A percentile compares a stretch with the other conserved stretches of the same genome.
These are phyloP conservation scores for Diaporthe ampelina DNA, from an alignment of 2,329 filamentous ascomycete genomes.

Conservation along the genomic window DNA sequence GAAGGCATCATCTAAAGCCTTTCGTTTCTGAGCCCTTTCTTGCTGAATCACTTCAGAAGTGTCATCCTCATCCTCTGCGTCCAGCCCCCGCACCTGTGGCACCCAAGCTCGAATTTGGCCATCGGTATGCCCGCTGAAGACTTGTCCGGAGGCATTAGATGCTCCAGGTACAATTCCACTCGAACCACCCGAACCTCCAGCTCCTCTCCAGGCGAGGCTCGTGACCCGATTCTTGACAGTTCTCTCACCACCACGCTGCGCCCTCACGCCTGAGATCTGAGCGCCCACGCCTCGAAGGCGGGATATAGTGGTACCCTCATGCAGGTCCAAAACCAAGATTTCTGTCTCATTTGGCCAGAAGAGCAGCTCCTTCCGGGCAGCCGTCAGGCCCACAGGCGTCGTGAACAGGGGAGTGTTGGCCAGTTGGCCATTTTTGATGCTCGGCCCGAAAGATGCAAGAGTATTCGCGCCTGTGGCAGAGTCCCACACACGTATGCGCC, in stretches of 20 bases:
- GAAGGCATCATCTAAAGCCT: conserved; percentile 85
- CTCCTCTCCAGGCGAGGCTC: conserved; percentile 78
- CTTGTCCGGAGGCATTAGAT: conserved; percentile 62
- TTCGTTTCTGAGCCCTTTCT: conserved; percentile 77
- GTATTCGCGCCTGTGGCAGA: conserved; percentile 86
- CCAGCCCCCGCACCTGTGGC: conserved; percentile 61
- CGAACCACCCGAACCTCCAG: conserved; percentile 67
- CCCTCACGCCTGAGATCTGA: conserved; percentile 59
- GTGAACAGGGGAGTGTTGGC: conserved; percentile 73
- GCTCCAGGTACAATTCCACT: conserved; percentile 73
- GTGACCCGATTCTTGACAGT: conserved; percentile 78
- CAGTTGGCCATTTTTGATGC: conserved; percentile 80
- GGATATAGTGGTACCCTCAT: conserved; percentile 80
- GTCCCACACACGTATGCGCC: conserved; percentile 90
- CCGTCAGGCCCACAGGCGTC: conserved; percentile 71
- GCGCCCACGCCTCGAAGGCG: conserved; percentile 77
- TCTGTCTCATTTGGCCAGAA: conserved; percentile 88
- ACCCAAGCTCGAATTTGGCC: conserved; percentile 87
- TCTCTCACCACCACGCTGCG: conserved; percentile 64
- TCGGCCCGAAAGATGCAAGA: conserved; percentile 87
- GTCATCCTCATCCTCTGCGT: conserved; percentile 61
- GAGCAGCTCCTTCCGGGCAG: conserved; percentile 73
- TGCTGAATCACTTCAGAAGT: conserved; percentile 61
- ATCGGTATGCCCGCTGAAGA: conserved; percentile 88
- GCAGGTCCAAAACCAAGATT: conserved; percentile 84